phyloP scores from a whole-genome alignment of 139 green algal genomes.

The Axilococcus clingmanii region DNA sequence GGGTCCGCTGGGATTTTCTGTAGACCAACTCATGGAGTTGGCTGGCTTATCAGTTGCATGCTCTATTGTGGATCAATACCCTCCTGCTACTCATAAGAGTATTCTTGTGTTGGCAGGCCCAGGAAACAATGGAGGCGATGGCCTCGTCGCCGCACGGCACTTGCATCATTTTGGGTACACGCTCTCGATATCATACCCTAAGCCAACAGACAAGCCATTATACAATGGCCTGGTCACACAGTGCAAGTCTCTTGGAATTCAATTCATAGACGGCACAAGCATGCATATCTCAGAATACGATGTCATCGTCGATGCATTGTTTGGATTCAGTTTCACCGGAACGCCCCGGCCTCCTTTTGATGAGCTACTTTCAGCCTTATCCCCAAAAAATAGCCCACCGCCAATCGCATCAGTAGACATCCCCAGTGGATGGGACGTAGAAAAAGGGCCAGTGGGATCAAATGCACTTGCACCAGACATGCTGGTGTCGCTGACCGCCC shows the following conservation, averaged over 20 bases:
- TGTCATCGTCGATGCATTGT: conserved; percentile 90
- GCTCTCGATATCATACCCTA: conserved; percentile 72
- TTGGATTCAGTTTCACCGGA: conserved; percentile 95
- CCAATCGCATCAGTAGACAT: conserved; percentile 28
- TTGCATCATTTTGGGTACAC: conserved; percentile 85
- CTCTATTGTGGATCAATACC: conserved; percentile 52
- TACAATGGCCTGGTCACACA: conserved; percentile 80
- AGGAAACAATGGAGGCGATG: conserved; percentile 98
- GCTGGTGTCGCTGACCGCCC: conserved; percentile 89
- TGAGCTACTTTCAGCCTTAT: conserved; percentile 52
- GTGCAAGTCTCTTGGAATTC: conserved; percentile 43
- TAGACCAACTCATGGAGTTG: conserved; percentile 88
- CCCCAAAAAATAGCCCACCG: background rate
- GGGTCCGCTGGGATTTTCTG: conserved; percentile 71
- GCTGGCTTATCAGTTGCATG: conserved; percentile 64
- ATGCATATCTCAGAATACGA: conserved; percentile 28
- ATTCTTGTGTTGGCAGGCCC: conserved; percentile 83
- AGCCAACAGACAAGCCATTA: conserved; percentile 72
- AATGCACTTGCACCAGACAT: conserved; percentile 64
- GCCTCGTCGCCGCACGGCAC: conserved; percentile 88
- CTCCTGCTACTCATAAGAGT: conserved; percentile 14
- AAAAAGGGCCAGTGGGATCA: conserved; percentile 43
- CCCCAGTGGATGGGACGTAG: conserved; percentile 53
- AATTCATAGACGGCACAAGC: conserved; percentile 42
- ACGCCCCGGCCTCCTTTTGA: conserved; percentile 83